Evolutionary conservation across 306 rosid genomes (phyloP), one percentile per base, ranked within the genome.

Genomic region (Quercus aquifolioides): DNA sequence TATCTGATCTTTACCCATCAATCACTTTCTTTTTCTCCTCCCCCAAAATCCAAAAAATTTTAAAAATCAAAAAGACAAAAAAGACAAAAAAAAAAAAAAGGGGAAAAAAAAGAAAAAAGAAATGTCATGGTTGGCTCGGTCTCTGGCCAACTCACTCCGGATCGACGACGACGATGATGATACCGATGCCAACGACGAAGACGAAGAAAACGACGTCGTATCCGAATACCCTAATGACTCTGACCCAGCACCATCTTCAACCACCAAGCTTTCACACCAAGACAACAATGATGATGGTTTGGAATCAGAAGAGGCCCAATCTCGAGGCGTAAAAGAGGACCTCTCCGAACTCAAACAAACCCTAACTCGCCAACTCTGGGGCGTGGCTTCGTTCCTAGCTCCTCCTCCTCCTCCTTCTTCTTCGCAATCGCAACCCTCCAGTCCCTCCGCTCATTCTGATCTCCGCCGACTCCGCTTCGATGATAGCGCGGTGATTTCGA

Each of bases 51-150:
- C 38, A 1, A 21, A 46, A 33, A 17, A 28, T 3, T 8, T 49
- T 49, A 3, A 49, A 49, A 49, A 0, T 49, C 13, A 49, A 10
- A 12, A 49, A 12, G 4, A 49, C 1, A 49, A 49, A 49, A 12
- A 11, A 46, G 43, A 38, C 43, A 35, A 35, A 35, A 49, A 46
- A 13, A 41, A 41, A 43, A 43, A 7, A 1, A 6, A 13, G 5
- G 15, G 17, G 0, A 5, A 78, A 69, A 13, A 0, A 76, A 59
- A 55, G 20, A 58, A 5, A 11, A 60, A 7, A 28, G 81, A 80
- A 65, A 91, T 94, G 98, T 91, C 99, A 78, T 93, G 99, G 99
- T 69, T 93, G 52, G 91, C 94, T 74, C 96, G 90, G 64, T 91
- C 99, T 51, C 86, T 95, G 28, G 82, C 93, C 69, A 81, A 88